Base-by-base conservation (phyloP, 2,329 filamentous ascomycete genomes). In the Alternaria ethzedia region DNA sequence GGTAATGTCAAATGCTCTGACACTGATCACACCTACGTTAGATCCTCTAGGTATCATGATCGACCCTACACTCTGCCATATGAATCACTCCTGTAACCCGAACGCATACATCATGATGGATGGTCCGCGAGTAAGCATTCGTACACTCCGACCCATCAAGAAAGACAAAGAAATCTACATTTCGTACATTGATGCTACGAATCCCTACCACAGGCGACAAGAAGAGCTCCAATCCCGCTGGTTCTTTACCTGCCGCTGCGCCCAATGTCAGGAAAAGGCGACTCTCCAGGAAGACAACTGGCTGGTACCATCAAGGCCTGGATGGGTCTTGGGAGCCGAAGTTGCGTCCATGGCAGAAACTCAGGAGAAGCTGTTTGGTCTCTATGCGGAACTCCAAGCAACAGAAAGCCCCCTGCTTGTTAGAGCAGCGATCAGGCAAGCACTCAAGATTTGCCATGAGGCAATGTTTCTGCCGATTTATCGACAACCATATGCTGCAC, bases 51-150 rank as follows among this genome's bases (percentile, higher is more conserved):
- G 89, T 2, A 78, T 89, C n/a, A 85, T 84, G 36, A 72, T 90
- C 15, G 86, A 89, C 64, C 86, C 87, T 0, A 79, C 83, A 17
- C 80, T 86, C 3, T 82, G 85, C 26, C 78, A 84, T 15, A 81
- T 88, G 46, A 90, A 90, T 65, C 89, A 91, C 72, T 89, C 86
- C 46, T 90, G 89, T 71, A 81, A 85, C 23, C 86, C 87, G 4
- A 90, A 90, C 67, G 83, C 86, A 3, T 83, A 83, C 28, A 82
- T 88, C 17, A 82, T 86, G 12, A 88, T 89, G 78, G 86, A 89
- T 61, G 83, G 86, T 20, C 78, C 83, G 4, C 73, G 79, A 30
- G 75, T 88, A 10, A 80, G 80, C 13, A 71, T 89, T 30, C 85
- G 86, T 32, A 83, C 87, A 0, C 76, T 89, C 2, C 79, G 78